Evolutionary conservation across 2,329 filamentous ascomycete genomes (phyloP).

Genomic region (Trichoderma aggressivum): DNA sequence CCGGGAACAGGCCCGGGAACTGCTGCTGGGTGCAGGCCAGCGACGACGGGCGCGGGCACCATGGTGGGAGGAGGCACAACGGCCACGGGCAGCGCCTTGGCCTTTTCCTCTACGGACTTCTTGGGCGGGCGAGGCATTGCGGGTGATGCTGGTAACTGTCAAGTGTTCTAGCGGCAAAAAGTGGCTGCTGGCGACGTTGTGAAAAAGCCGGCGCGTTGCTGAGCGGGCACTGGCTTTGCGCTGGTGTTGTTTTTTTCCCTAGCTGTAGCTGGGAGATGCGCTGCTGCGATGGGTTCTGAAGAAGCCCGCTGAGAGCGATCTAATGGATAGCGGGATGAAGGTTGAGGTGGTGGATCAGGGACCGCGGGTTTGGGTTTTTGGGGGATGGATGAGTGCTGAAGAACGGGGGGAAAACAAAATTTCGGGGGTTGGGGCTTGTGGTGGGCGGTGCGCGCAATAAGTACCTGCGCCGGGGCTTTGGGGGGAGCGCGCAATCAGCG

Average conservation of each 20-base stretch:
- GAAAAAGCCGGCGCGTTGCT: conserved; percentile 6
- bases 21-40: conserved; percentile 21
- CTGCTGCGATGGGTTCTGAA: conserved; percentile 11
- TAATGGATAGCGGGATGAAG: conserved; percentile 17
- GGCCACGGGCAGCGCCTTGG: conserved; percentile 34
- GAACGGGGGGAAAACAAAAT: conserved; percentile 30
- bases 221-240: background rate
- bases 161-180: conserved; percentile 1
- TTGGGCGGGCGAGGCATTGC: conserved; percentile 47
- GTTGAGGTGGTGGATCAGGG: conserved; percentile 22
- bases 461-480: conserved; percentile 30
- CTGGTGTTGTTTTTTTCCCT: background rate
- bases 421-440: conserved; percentile 29
- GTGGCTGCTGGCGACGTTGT: background rate
- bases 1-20: conserved; percentile 21
- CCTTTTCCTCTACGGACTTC: conserved; percentile 39
- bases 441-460: conserved; percentile 37
- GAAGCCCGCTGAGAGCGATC: conserved; percentile 17
- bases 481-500: conserved; percentile 33
- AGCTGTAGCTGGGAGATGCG: background rate
- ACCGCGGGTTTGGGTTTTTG: conserved; percentile 20
- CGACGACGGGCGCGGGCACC: conserved; percentile 34
- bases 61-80: conserved; percentile 38
- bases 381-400: conserved; percentile 31
- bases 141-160: background rate